Base-by-base conservation (phyloP, 768 basidiomycete genomes). In the Lyophyllum atratum region DNA sequence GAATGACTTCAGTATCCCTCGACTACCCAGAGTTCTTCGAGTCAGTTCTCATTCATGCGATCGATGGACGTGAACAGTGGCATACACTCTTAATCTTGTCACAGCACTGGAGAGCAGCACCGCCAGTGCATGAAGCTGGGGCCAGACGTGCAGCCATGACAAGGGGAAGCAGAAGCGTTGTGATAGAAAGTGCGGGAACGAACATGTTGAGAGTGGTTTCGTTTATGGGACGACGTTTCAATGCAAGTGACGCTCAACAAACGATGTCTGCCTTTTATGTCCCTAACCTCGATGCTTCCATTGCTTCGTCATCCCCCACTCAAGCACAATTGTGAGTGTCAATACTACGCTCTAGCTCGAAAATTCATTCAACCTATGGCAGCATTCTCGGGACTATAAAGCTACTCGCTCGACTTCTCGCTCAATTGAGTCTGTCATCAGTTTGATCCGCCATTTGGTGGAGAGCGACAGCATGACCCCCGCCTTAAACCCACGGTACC, bases 21-120 rank as follows among this genome's bases (percentile, higher is more conserved):
- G 39, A 40, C 39, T 40, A 40, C 3, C 34, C 39, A 19, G n/a
- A 19, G 4, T 9, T 19, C 19, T 4, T 6, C n/a, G 17, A n/a
- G 39, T 40, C 39, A 19, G 17, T 40, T 40, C n/a, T 4, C n/a
- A n/a, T 40, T n/a, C n/a, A 40, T 6, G 4, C 39, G 4, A 40
- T 2, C 17, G 4, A 40, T 2, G 4, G 4, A 19, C n/a, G 2
- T 40, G 39, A 40, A 40, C 4, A 15, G n/a, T 5, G 17, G 39
- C 68, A 61, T 40, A 68, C 71, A 55, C 26, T 50, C 56, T 63
- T 55, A 19, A 52, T 50, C 26, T 58, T 62, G 47, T 64, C 59
- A 60, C 70, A 72, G 66, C 72, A 73, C 54, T 70, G 66, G 34
- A 74, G 46, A 21, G 34, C 22, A n/a, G n/a, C n/a, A n/a, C n/a